Percentiles rank a stretch among this genome's conserved stretches.
phyloP scores from a whole-genome alignment of 805 yeast genomes.

The Metschnikowia cerradonensis region DNA sequence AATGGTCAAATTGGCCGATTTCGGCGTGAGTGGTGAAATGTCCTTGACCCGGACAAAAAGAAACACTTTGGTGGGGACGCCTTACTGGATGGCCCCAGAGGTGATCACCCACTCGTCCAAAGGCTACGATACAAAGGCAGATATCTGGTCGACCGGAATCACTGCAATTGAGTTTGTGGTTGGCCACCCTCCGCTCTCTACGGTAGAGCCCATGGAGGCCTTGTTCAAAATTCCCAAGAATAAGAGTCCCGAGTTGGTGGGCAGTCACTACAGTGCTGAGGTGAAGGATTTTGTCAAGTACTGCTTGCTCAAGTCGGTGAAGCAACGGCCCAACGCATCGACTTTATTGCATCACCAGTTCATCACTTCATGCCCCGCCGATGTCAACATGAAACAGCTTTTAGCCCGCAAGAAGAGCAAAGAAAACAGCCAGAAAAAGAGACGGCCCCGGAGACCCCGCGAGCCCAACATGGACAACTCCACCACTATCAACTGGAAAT shows the following conservation, averaged over 20 bases:
- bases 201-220: constrained; percentile 72
- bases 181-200: constrained; percentile 77
- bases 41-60: constrained; percentile 47
- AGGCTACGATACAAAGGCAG: constrained; percentile 84
- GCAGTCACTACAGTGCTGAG: constrained; percentile 38
- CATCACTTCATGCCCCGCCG: constrained; percentile 28
- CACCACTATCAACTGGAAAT: constrained; percentile 12
- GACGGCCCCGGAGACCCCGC: constrained; percentile 2
- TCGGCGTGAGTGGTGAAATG: constrained; percentile 88
- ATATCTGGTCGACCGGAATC: constrained; percentile 95
- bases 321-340: constrained; percentile 57
- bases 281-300: constrained; percentile 63
- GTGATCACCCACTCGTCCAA: constrained; percentile 48
- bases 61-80: constrained; percentile 89
- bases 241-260: constrained; percentile 57
- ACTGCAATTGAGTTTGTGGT: constrained; percentile 81
- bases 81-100: constrained; percentile 99
- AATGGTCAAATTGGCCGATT: constrained; percentile 78
- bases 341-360: constrained; percentile 53
- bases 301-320: constrained; percentile 69
- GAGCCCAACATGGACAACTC: constrained; percentile 16
- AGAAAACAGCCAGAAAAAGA: constrained; percentile 25
- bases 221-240: constrained; percentile 64
- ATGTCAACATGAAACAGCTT: constrained; percentile 10
- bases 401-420: constrained; percentile 6